Percentiles rank a stretch among this genome's conserved stretches.
These are phyloP conservation scores for Cadophora luteo-olivacea DNA, from an alignment of 2,329 filamentous ascomycete species.

Conservation along the genomic window DNA sequence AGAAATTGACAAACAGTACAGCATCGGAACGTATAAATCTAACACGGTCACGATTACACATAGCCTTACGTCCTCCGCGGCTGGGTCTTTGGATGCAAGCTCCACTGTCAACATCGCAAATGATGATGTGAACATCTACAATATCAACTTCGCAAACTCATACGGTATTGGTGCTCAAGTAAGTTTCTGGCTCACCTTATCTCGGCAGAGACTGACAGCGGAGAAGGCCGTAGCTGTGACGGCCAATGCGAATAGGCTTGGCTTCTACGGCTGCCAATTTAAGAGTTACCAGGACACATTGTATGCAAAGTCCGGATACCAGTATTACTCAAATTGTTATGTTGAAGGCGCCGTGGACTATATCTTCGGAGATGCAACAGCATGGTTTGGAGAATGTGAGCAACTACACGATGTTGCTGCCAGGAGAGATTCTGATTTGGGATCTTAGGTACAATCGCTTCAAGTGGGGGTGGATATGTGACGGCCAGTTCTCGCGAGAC, in stretches of 20 bases:
- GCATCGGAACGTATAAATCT: conserved; percentile 20
- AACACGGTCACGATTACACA: conserved; percentile 27
- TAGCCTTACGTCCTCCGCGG: conserved; percentile 22
- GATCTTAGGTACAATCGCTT: neutral
- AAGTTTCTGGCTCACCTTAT: neutral
- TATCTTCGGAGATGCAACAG: conserved; percentile 57
- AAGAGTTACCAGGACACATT: conserved; percentile 56
- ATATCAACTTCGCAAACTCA: conserved; percentile 45
- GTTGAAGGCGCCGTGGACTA: conserved; percentile 61
- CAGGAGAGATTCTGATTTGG: neutral
- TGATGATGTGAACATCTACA: conserved; percentile 46
- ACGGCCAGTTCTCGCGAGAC: neutral
- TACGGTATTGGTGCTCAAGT: conserved; percentile 53
- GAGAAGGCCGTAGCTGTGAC: conserved; percentile 55
- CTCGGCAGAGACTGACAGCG: neutral
- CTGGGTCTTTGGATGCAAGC: conserved; percentile 44
- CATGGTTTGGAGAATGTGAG: conserved; percentile 53
- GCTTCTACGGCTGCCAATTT: conserved; percentile 56
- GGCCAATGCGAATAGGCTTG: conserved; percentile 54
- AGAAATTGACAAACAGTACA: conserved; percentile 28
- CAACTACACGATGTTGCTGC: neutral
- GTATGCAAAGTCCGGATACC: conserved; percentile 54
- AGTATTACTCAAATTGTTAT: conserved; percentile 60
- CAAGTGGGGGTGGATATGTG: neutral
- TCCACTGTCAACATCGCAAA: conserved; percentile 58